Percentiles rank a stretch among this genome's conserved stretches.
These are phyloP conservation scores for Austroboletus niveus DNA, from an alignment of 1,284 basidiomycete genomes.

Conservation along the genomic window DNA sequence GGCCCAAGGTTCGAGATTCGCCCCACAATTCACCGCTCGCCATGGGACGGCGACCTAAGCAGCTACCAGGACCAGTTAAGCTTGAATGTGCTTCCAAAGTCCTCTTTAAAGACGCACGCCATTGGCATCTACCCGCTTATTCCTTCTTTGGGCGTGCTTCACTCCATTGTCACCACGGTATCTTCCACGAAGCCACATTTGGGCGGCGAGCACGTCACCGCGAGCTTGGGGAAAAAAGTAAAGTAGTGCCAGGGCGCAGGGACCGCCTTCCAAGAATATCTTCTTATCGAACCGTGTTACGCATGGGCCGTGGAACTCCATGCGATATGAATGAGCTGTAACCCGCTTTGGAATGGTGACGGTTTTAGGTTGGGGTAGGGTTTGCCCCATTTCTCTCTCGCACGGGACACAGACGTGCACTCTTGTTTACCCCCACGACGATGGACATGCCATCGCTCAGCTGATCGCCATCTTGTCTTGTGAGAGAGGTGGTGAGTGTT, in stretches of 20 bases:
- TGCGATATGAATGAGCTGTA: neutral
- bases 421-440: neutral
- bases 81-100: too few relatives aligned
- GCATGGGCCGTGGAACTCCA: conserved; percentile 5
- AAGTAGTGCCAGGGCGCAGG: neutral
- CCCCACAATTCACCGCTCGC: too few relatives aligned
- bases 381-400: conserved; percentile 14
- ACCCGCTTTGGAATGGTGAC: conserved; percentile 14
- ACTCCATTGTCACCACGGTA: too few relatives aligned
- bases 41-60: too few relatives aligned
- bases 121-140: too few relatives aligned
- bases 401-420: neutral
- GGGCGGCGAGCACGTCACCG: conserved; percentile 1
- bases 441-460: neutral
- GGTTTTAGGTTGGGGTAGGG: neutral
- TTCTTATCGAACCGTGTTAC: conserved; percentile 16
- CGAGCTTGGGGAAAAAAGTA: neutral
- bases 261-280: conserved; percentile 22
- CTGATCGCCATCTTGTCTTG: too few relatives aligned
- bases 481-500: too few relatives aligned
- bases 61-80: too few relatives aligned
- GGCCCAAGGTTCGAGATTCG: too few relatives aligned
- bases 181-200: neutral
- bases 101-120: too few relatives aligned
- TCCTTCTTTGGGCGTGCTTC: too few relatives aligned